Conservation (phyloP, 1,284 basidiomycete genomes). For the Neolentinus lepideus region DNA sequence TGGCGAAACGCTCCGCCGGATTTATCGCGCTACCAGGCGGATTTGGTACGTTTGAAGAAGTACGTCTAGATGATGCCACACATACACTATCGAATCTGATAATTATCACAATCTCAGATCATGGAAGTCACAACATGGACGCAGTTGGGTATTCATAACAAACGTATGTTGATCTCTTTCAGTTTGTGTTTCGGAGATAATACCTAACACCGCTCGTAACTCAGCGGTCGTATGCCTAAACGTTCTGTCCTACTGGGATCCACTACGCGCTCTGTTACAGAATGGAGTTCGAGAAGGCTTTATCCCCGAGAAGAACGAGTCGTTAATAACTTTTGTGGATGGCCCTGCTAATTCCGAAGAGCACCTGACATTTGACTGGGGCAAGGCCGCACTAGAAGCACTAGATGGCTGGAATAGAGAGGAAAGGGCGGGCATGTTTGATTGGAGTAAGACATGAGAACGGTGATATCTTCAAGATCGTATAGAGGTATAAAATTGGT, state of each 20-base stretch:
- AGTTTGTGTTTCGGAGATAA: not conserved
- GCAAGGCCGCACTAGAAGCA: conserved; percentile 58
- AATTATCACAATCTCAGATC: conserved; percentile 34
- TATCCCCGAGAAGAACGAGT: conserved; percentile 54
- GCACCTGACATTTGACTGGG: conserved; percentile 71
- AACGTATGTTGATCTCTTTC: conserved; percentile 44
- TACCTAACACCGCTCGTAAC: not conserved
- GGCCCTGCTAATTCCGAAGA: conserved; percentile 50
- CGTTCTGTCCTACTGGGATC: conserved; percentile 73
- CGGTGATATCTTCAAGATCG: not conserved
- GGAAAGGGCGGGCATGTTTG: conserved; percentile 18
- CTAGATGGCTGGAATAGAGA: conserved; percentile 49
- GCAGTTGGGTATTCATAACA: conserved; percentile 83
- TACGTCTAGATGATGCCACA: conserved; percentile 17
- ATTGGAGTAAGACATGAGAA: conserved; percentile 10
- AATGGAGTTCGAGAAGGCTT: conserved; percentile 70
- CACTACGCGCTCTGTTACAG: conserved; percentile 67
- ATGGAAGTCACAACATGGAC: conserved; percentile 91
- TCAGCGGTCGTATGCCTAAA: conserved; percentile 79
- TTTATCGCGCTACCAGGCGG: conserved; percentile 90
- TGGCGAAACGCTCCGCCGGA: conserved; percentile 73
- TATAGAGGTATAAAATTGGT: not conserved
- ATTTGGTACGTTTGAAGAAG: conserved; percentile 91
- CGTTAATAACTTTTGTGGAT: conserved; percentile 65
- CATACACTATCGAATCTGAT: conserved; percentile 1